These are phyloP conservation scores for Coemansia sp. DNA, from an alignment of 192 early-diverging fungal genomes.

Conservation along the genomic window DNA sequence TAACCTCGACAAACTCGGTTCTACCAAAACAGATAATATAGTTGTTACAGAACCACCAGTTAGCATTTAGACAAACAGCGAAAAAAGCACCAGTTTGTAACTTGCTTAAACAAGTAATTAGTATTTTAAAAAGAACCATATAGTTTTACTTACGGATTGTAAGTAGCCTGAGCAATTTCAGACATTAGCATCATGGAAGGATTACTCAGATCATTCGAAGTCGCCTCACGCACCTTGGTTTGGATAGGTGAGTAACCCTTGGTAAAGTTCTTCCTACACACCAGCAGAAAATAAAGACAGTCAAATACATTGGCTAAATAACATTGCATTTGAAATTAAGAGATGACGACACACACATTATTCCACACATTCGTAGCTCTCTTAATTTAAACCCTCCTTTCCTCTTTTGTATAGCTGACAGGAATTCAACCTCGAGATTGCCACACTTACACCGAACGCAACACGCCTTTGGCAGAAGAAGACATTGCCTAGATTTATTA, in stretches of 20 bases:
- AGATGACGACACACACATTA: too few species aligned
- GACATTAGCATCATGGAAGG: constrained; percentile 75
- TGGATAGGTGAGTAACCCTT: constrained; percentile 91
- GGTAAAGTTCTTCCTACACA: constrained; percentile 78
- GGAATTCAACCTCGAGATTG: too few species aligned
- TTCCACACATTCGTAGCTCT: too few species aligned
- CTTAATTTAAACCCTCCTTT: too few species aligned
- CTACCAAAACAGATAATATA: constrained; percentile 47
- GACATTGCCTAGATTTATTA: constrained; percentile 16
- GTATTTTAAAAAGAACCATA: too few species aligned
- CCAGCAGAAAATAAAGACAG: neutral
- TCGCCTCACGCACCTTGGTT: constrained; percentile 83
- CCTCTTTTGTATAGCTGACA: too few species aligned
- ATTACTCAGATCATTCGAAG: constrained; percentile 73
- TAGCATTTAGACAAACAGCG: too few species aligned
- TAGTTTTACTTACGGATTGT: constrained; percentile 83
- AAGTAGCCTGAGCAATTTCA: constrained; percentile 80
- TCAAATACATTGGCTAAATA: neutral
- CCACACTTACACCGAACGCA: constrained; percentile 46
- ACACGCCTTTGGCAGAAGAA: constrained; percentile 36
- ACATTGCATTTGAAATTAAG: too few species aligned
- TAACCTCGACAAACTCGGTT: constrained; percentile 89
- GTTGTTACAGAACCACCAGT: too few species aligned
- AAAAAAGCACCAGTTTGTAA: too few species aligned
- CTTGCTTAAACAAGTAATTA: too few species aligned